Base-by-base conservation (phyloP, 1,284 basidiomycete species). In the Blastosporella zonata region DNA sequence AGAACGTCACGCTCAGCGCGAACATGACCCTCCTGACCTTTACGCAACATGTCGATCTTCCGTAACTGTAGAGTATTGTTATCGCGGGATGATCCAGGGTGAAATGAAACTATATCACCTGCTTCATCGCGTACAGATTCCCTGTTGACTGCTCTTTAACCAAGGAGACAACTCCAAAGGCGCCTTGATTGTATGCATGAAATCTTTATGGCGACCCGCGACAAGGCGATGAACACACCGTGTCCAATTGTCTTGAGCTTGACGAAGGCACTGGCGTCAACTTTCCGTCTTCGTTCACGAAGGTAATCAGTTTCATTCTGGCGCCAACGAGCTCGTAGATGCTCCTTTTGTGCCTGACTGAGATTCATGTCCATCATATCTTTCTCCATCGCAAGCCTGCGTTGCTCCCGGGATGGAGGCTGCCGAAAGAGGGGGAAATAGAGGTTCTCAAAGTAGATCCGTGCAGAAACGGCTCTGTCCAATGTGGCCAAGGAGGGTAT, bases 21-120 rank as follows among this genome's bases (percentile, higher is more conserved):
- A 58, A 95, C 88, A 66, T 95, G 93, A 2, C 94, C 95, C 73
- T 98, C 95, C 69, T 98, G 96, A n/a, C 92, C 93, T 71, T 96
- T 96, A 41, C 91, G 85, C 58, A 98, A 78, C 93, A 98, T 97
- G 67, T 97, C 95, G 50, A 85, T 85, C 73, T 98, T 99, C 47
- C 94, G 83, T 61, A 97, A 75, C 90, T 94, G 63, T 48, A 44
- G 13, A 55, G 21, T 45, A 37, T 54, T 44, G 34, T 44, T 38
- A 54, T 43, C 51, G 46, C 21, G 21, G 29, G 31, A 61, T 47
- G 53, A 46, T 49, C 33, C 46, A 46, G 57, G 18, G 36, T 47
- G 56, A 55, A 49, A 51, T 52, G 51, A 44, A 52, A 40, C 52
- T 38, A n/a, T 31, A 36, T 67, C 65, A 90, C 87, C 84, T 96